Percentiles rank a stretch among this genome's conserved stretches.
phyloP scores from a whole-genome alignment of 371 early-diverging fungal species.

The Zopfochytrium polystomum region DNA sequence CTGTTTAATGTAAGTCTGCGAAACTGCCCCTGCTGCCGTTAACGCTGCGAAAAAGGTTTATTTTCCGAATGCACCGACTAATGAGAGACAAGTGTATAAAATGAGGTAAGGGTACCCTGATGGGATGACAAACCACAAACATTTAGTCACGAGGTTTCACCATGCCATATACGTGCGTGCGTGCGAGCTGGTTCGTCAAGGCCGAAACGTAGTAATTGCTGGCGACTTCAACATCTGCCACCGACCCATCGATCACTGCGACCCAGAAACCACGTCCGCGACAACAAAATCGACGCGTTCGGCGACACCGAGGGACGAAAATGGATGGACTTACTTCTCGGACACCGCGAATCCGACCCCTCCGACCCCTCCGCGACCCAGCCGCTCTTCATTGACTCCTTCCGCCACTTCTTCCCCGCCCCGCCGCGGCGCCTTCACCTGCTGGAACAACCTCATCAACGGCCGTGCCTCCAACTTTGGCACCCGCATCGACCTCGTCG shows the following conservation, averaged over 20 bases:
- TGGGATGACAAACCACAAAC: no score
- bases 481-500: conserved; percentile 82
- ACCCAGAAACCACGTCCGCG: conserved; percentile 48
- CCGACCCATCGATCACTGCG: conserved; percentile 73
- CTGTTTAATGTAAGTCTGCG: conserved; percentile 65
- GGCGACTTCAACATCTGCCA: conserved; percentile 84
- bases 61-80: conserved; percentile 67
- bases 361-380: background rate
- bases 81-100: conserved; percentile 60
- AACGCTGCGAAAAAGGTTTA: no score
- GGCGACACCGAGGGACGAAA: conserved; percentile 59
- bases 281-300: conserved; percentile 60
- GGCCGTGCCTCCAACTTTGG: conserved; percentile 55
- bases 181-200: conserved; percentile 47
- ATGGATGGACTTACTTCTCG: conserved; percentile 58
- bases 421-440: conserved; percentile 45
- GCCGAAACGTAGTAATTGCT: conserved; percentile 65
- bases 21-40: no score
- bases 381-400: conserved; percentile 40
- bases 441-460: conserved; percentile 78
- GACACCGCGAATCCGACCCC: conserved; percentile 40
- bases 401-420: conserved; percentile 44
- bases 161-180: conserved; percentile 54
- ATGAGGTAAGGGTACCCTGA: background rate
- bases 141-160: conserved; percentile 51